Evolutionary conservation across 192 early-diverging fungal genomes (phyloP), one percentile per base, ranked within the genome.

Genomic region (Pilobolus umbonatus): DNA sequence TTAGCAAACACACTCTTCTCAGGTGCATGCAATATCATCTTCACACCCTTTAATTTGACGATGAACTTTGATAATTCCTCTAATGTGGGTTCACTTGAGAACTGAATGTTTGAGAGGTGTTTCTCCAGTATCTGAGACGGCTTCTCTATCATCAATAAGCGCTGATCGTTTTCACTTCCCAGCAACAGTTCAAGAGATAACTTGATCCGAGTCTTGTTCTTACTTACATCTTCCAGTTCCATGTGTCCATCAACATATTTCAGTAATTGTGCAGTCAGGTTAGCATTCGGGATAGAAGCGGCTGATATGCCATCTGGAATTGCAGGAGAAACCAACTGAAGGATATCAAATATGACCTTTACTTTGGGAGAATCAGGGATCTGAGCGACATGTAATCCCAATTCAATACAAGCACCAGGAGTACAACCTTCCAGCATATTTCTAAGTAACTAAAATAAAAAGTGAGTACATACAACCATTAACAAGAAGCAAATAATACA

Each of bases 1-100:
- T 74, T 69, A 7, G 80, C 76, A 43, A 84, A 84, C 5, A 67
- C 55, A 28, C 78, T 80, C n/a, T 78, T 48, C 15, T 78, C 79
- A 21, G 57, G 65, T 0, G 78, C 74, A 61, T 78, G 57, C 8
- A 84, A 35, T 5, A 71, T 52, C 7, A 78, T 72, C 42, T 64
- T 74, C 25, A 78, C 25, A n/a, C 74, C 78, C 15, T 65, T 34
- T 21, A 84, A 48, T 17, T 54, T 63, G 19, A 63, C 62, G 26
- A 68, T 65, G 56, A 80, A 80, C 5, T 54, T 52, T 3, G 54
- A 46, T 9, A 84, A 50, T 17, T 84, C 80, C n/a, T 64, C 47
- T 2, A 80, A 30, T 1, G 82, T 80, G 22, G 82, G 82, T 42
- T 84, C 82, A 34, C 64, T 65, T 5, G 80, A 74, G 34, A 78